Base-by-base conservation (phyloP, 441 rosid species). In the Corymbia citriodora region DNA sequence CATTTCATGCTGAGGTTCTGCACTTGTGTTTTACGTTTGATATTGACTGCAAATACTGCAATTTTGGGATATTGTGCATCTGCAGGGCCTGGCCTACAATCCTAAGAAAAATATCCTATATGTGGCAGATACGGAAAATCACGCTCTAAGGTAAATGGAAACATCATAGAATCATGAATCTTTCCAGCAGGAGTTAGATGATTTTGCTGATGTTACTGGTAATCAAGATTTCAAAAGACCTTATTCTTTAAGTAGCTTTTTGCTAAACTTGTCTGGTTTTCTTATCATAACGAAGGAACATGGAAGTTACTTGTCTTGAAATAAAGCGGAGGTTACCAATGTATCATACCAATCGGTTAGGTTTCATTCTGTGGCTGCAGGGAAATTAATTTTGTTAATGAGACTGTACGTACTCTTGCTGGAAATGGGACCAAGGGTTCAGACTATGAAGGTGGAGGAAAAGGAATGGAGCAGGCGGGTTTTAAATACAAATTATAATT, bases 391-490 rank as follows among this genome's bases (percentile, higher is more conserved):
- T 98, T 98, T 94, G 98, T 96, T 89, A 93, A 93, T 29, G 99
- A 98, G 91, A 95, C 70, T 54, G 99, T 98, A 52, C 93, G 88
- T 65, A 97, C 99, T 88, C 95, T 98, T 89, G 98, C 99, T 92
- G 99, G 99, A 87, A 98, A 98, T 91, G 99, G 99, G 91, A 97
- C 96, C 54, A 98, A 97, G 94, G 99, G 99, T 91, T 95, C 98
- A 52, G 99, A 98, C 91, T 97, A 97, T 90, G 92, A 93, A 92
- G 99, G 99, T 40, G 99, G 99, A 86, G 91, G 90, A 90, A 95
- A 94, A 91, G 99, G 99, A 91, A 92, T 91, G 91, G 91, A 91
- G 89, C 99, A 97, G 99, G 99, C 91, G 93, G 94, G 95, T 90
- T 82, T 85, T 90, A 33, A 87, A 55, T 87, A 55, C 87, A 57